phyloP scores from a whole-genome alignment of 1,284 basidiomycete genomes.

The Pseudozyma thailandica region DNA sequence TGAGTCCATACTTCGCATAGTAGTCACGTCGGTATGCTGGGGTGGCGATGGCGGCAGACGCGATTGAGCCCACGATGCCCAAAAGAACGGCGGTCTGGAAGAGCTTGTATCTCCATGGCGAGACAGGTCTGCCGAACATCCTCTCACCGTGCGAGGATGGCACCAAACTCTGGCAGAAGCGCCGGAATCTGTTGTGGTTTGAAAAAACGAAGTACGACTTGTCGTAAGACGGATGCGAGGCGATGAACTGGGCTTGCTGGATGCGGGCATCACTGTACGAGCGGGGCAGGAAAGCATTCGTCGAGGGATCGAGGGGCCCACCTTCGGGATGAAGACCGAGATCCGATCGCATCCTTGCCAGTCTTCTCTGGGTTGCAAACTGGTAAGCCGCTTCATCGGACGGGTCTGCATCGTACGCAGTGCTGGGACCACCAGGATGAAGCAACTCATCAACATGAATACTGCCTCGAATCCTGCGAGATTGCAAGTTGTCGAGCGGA shows the following conservation, averaged over 20 bases:
- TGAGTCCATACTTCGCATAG: slow-evolving; percentile 74
- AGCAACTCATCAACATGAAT: slow-evolving; percentile 52
- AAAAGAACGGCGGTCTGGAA: slow-evolving; percentile 82
- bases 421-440: slow-evolving; percentile 1
- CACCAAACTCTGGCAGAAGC: slow-evolving; percentile 84
- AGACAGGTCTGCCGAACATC: slow-evolving; percentile 71
- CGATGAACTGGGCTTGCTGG: slow-evolving; percentile 86
- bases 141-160: slow-evolving; percentile 83
- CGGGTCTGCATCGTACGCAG: slow-evolving; percentile 38
- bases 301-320: slow-evolving; percentile 31
- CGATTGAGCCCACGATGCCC: slow-evolving; percentile 83
- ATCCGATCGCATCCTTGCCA: slow-evolving; percentile 69
- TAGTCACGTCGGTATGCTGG: slow-evolving; percentile 85
- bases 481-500: slow-evolving; percentile 71
- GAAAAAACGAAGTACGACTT: slow-evolving; percentile 89
- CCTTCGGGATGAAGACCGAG: slow-evolving; percentile 53
- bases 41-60: slow-evolving; percentile 85
- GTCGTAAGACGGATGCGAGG: slow-evolving; percentile 88
- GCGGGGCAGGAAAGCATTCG: slow-evolving; percentile 63
- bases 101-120: slow-evolving; percentile 74
- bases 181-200: slow-evolving; percentile 80
- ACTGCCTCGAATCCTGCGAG: slow-evolving; percentile 51
- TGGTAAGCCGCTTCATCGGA: slow-evolving; percentile 64
- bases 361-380: slow-evolving; percentile 76
- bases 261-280: slow-evolving; percentile 78